Evolutionary conservation across 2,329 filamentous ascomycete species (phyloP).

Genomic region (Dendryphion nanum): DNA sequence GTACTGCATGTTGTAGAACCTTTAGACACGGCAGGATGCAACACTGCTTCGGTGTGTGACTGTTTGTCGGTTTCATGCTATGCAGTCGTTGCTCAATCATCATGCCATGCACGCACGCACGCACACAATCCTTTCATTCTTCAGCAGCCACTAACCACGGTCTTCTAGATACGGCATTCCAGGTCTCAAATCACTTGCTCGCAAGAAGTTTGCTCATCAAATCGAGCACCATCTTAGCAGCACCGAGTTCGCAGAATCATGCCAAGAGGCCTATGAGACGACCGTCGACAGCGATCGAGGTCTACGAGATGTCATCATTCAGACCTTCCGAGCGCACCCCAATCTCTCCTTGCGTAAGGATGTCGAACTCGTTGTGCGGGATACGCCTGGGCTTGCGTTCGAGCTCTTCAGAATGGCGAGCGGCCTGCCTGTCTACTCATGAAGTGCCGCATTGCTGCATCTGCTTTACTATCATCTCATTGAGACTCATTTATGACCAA

Average conservation of each 20-base stretch:
- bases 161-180: slow-evolving; percentile 45
- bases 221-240: slow-evolving; percentile 45
- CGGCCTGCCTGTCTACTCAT: slow-evolving; percentile 43
- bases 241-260: slow-evolving; percentile 47
- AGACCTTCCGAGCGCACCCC: slow-evolving; percentile 48
- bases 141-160: slow-evolving; percentile 25
- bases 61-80: too few relatives aligned
- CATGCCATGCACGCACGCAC: too few relatives aligned
- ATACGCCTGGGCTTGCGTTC: slow-evolving; percentile 47
- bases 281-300: slow-evolving; percentile 52
- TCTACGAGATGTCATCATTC: slow-evolving; percentile 47
- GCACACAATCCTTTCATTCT: too few relatives aligned
- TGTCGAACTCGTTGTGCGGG: slow-evolving; percentile 44
- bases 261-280: slow-evolving; percentile 49
- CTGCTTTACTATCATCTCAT: too few relatives aligned
- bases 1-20: too few relatives aligned
- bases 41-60: too few relatives aligned
- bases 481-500: too few relatives aligned
- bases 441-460: too few relatives aligned
- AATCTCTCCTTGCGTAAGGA: slow-evolving; percentile 46
- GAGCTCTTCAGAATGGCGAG: slow-evolving; percentile 50
- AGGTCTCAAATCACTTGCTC: slow-evolving; percentile 46
- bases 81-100: too few relatives aligned
- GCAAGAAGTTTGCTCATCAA: slow-evolving; percentile 47
- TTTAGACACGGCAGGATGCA: too few relatives aligned